Conservation (phyloP, 1,139 yeast species). For the Debaryomycetaceae sp. region DNA sequence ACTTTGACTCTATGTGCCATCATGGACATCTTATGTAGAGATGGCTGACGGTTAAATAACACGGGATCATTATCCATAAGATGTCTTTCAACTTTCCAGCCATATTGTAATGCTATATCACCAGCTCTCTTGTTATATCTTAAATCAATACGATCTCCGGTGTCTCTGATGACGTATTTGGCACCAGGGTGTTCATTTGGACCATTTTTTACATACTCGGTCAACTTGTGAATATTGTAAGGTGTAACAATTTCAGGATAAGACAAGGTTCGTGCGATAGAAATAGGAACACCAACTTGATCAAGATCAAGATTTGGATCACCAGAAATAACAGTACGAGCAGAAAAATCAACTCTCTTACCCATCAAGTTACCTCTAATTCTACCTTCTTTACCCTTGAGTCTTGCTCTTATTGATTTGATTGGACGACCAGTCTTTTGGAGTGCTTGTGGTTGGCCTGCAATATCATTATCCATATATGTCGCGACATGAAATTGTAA, state of each 20-base stretch:
- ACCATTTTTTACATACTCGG: conserved; percentile 93
- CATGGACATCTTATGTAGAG: conserved; percentile 99
- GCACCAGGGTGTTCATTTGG: conserved; percentile 99
- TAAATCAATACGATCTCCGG: conserved; percentile 97
- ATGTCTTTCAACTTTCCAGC: conserved; percentile 99
- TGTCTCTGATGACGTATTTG: conserved; percentile 94
- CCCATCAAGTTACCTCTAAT: conserved; percentile 99
- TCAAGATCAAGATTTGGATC: conserved; percentile 97
- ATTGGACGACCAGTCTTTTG: conserved; percentile 99
- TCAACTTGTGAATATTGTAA: conserved; percentile 87
- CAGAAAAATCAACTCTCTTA: conserved; percentile 98
- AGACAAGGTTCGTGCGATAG: conserved; percentile 91
- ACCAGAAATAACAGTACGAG: conserved; percentile 98
- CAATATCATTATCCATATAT: conserved; percentile 98
- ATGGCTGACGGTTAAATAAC: conserved; percentile 97
- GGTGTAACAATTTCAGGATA: conserved; percentile 98
- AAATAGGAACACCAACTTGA: conserved; percentile 97
- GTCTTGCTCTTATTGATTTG: conserved; percentile 95
- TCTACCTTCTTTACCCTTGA: conserved; percentile 99
- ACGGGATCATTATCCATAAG: conserved; percentile 97
- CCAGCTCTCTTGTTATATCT: conserved; percentile 98
- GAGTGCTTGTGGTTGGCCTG: conserved; percentile 99
- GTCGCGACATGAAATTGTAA: conserved; percentile 99
- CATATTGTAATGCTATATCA: conserved; percentile 94
- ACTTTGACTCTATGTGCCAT: conserved; percentile 99